phyloP scores from a whole-genome alignment of 2,329 filamentous ascomycete genomes.

The Rugonectria rugulosa region DNA sequence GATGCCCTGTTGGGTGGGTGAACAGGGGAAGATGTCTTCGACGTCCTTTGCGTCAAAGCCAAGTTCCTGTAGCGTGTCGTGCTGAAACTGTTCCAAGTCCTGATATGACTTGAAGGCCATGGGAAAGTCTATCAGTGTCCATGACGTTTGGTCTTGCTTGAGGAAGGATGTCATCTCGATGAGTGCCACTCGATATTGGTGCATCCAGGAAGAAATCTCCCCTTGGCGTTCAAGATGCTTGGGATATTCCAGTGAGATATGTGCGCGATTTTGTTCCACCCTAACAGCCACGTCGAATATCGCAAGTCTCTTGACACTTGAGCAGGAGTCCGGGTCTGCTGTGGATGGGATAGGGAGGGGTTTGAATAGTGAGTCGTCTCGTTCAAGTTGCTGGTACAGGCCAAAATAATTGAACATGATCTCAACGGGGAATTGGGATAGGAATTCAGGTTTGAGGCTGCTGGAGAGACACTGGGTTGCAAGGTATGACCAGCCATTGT shows the following conservation, averaged over 20 bases:
- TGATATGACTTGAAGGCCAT: slow-evolving; percentile 23
- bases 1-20: slow-evolving; percentile 28
- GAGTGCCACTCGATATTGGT: neutral
- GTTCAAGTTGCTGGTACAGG: slow-evolving; percentile 28
- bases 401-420: slow-evolving; percentile 34
- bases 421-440: slow-evolving; percentile 43
- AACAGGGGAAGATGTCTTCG: slow-evolving; percentile 19
- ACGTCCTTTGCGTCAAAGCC: neutral
- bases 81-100: slow-evolving; percentile 7
- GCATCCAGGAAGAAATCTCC: neutral
- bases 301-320: neutral
- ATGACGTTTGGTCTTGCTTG: neutral
- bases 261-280: neutral
- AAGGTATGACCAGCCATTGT: slow-evolving; percentile 29
- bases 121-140: slow-evolving; percentile 39
- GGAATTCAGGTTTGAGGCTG: slow-evolving; percentile 37
- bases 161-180: neutral
- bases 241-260: neutral
- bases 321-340: too few species aligned
- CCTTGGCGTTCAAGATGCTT: neutral
- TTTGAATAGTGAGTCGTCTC: neutral
- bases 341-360: too few species aligned
- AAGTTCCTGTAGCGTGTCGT: neutral
- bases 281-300: neutral
- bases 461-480: slow-evolving; percentile 20